These are phyloP conservation scores for Talaromyces pinophilus DNA, from an alignment of 2,329 filamentous ascomycete genomes.

Conservation along the genomic window DNA sequence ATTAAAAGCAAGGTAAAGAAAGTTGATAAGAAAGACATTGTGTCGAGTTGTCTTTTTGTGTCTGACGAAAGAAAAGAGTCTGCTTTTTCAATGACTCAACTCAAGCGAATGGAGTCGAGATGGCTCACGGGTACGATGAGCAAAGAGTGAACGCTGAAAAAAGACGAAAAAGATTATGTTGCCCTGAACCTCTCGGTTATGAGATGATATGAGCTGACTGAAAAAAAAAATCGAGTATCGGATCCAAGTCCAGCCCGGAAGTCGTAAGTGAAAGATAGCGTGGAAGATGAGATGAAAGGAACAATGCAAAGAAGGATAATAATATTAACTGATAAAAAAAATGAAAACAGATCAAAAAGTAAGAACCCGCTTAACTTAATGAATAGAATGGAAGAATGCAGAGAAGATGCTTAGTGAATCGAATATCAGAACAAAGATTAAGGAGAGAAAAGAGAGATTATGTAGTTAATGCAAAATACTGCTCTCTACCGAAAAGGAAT, in stretches of 20 bases:
- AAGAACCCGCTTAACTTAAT: conserved; percentile 9
- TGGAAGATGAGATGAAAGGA: not conserved
- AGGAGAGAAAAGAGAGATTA: conserved; percentile 8
- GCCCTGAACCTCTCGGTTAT: not conserved
- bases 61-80: not conserved
- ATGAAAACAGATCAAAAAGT: not conserved
- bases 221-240: conserved; percentile 7
- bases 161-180: not conserved
- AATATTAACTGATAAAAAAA: not conserved
- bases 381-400: not conserved
- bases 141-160: conserved; percentile 1
- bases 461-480: not conserved
- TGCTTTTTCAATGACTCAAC: conserved; percentile 2
- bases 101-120: conserved; percentile 1
- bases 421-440: not conserved
- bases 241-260: conserved; percentile 30
- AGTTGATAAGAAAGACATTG: conserved; percentile 35
- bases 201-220: not conserved
- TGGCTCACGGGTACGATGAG: not conserved
- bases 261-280: not conserved
- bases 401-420: not conserved
- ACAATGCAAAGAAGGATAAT: not conserved
- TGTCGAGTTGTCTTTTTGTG: conserved; percentile 21
- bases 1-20: conserved; percentile 34
- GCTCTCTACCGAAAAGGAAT: not conserved